Evolutionary conservation across 805 yeast species (phyloP).

Genomic region (Hanseniaspora opuntiae): DNA sequence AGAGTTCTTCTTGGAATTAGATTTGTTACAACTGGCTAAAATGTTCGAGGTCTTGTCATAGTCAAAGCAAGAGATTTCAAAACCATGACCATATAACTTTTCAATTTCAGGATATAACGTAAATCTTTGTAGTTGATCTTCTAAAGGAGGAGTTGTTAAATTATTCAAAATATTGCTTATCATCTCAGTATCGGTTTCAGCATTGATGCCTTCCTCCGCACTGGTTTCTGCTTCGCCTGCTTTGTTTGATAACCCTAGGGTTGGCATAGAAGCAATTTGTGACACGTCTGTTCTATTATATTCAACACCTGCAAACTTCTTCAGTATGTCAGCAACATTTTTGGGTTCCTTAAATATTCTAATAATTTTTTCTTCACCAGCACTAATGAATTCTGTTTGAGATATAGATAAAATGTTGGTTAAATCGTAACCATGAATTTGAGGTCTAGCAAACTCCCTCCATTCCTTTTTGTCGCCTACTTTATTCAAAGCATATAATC

Average conservation of each 20-base stretch:
- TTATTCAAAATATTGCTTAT: constrained; percentile 36
- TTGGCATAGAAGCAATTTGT: constrained; percentile 81
- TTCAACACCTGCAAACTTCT: constrained; percentile 37
- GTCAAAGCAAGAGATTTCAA: constrained; percentile 73
- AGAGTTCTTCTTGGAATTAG: constrained; percentile 74
- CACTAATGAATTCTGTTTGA: constrained; percentile 62
- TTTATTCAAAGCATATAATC: constrained; percentile 45
- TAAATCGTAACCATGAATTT: constrained; percentile 97
- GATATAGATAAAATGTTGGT: constrained; percentile 54
- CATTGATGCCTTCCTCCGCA: constrained; percentile 30
- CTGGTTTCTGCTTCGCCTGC: constrained; percentile 43
- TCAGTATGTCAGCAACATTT: constrained; percentile 52
- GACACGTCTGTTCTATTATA: constrained; percentile 36
- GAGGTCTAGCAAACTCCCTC: constrained; percentile 94
- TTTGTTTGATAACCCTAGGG: constrained; percentile 83
- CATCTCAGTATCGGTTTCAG: constrained; percentile 28
- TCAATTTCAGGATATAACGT: constrained; percentile 93
- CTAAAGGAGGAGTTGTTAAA: constrained; percentile 58
- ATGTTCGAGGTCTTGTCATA: constrained; percentile 47
- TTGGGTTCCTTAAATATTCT: constrained; percentile 82
- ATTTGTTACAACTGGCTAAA: constrained; percentile 83
- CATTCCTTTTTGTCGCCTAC: constrained; percentile 36
- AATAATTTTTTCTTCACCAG: constrained; percentile 88
- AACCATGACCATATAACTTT: constrained; percentile 93
- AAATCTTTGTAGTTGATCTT: constrained; percentile 80